Conservation (phyloP, 108 stramenopile genomes). For the Cylindrotheca closterium region DNA sequence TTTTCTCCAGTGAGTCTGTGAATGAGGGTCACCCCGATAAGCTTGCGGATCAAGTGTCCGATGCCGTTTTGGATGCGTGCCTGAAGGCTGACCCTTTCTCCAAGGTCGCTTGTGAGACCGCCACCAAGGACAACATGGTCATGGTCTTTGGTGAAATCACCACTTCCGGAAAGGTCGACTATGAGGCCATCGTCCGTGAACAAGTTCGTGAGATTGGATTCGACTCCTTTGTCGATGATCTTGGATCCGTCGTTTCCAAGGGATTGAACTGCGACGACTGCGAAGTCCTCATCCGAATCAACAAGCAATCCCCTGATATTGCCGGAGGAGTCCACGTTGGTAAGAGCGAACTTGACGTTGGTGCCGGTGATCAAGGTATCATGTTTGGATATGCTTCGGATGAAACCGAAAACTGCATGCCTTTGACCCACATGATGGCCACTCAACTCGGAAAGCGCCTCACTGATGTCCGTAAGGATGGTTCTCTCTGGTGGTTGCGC, state of each 20-base stretch:
- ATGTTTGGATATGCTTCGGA: slow-evolving; percentile 99
- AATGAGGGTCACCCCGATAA: slow-evolving; percentile 98
- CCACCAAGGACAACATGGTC: slow-evolving; percentile 99
- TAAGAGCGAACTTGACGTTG: slow-evolving; percentile 91
- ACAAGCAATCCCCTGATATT: slow-evolving; percentile 98
- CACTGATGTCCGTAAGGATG: slow-evolving; percentile 96
- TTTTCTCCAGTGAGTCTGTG: slow-evolving; percentile 93
- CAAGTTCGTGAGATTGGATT: slow-evolving; percentile 96
- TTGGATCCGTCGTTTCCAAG: slow-evolving; percentile 84
- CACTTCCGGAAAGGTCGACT: slow-evolving; percentile 94
- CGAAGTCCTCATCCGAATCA: slow-evolving; percentile 96
- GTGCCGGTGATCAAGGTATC: slow-evolving; percentile 98
- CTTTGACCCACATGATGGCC: slow-evolving; percentile 94
- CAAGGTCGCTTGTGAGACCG: slow-evolving; percentile 97
- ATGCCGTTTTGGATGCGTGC: slow-evolving; percentile 97
- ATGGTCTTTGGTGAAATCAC: slow-evolving; percentile 99
- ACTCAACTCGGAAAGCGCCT: slow-evolving; percentile 91
- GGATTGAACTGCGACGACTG: slow-evolving; percentile 93
- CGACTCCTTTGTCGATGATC: slow-evolving; percentile 83
- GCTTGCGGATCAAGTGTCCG: slow-evolving; percentile 94
- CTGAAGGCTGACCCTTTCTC: slow-evolving; percentile 91
- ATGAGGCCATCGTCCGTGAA: slow-evolving; percentile 95
- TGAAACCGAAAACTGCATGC: slow-evolving; percentile 96
- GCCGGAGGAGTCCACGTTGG: slow-evolving; percentile 95
- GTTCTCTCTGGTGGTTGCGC: slow-evolving; percentile 92